Evolutionary conservation across 129 eudicot species (phyloP), one percentile per base, ranked within the genome.

Genomic region (Lonicera japonica): DNA sequence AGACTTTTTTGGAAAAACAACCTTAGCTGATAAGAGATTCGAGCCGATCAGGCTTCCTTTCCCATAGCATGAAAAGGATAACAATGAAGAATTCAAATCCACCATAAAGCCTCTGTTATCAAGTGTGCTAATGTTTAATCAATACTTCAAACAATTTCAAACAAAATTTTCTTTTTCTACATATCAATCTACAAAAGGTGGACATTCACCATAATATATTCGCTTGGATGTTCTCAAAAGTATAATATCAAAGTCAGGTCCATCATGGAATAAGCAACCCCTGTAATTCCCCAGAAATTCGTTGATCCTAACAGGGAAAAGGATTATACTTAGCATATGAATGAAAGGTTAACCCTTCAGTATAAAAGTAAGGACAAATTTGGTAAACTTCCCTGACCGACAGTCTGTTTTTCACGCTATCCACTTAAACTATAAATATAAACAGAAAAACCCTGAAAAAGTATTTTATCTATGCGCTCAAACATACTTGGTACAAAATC

Each of bases 21-120:
- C 62, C 51, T 77, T 66, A 50, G 70, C 74, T 66, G 25, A 29
- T 29, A 29, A 29, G 36, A 29, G n/a, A n/a, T n/a, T n/a, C n/a
- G n/a, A n/a, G n/a, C n/a, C n/a, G n/a, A n/a, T n/a, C n/a, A n/a
- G n/a, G n/a, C n/a, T n/a, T n/a, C n/a, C n/a, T n/a, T n/a, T n/a
- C n/a, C n/a, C n/a, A n/a, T n/a, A n/a, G n/a, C n/a, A n/a, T 29
- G 36, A 24, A 53, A 66, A 51, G 23, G 69, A 56, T 56, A 14
- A 22, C 25, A 5, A 15, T 56, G 38, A 13, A 56, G 34, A 14
- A 56, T 14, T 11, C 10, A 21, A 10, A 56, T 4, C 36, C 51
- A 45, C 51, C 51, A 45, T 45, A 45, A 12, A 45, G 3, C 14
- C 14, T 45, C n/a, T 12, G 1, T 12, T 45, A 1, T 45, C 51